A percentile compares a stretch with the other conserved stretches of the same genome.
Evolutionary conservation across 1,284 basidiomycete species (phyloP).

Genomic region (Crucibulum cyathiforme): DNA sequence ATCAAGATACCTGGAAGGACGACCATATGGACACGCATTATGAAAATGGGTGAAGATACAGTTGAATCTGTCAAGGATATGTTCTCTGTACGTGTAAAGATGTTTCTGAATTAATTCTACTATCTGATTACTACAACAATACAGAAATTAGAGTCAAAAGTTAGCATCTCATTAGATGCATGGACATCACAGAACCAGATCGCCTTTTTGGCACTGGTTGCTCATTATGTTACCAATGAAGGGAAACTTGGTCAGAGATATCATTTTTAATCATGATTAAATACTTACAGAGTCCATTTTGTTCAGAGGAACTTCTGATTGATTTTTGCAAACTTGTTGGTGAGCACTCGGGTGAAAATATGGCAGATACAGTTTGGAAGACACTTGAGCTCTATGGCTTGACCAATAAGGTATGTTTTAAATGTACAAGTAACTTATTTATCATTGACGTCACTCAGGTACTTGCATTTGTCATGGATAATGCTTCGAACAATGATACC

Average conservation of each 20-base stretch:
- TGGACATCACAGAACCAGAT: neutral
- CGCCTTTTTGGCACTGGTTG: neutral
- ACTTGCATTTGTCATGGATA: conserved; percentile 18
- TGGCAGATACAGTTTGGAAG: conserved; percentile 17
- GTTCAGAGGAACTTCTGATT: conserved; percentile 1
- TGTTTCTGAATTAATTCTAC: neutral
- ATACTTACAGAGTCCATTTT: neutral
- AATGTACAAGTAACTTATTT: neutral
- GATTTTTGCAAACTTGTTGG: conserved; percentile 17
- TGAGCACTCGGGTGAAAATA: conserved; percentile 21
- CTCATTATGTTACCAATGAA: neutral
- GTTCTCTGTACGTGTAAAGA: conserved; percentile 19
- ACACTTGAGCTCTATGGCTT: conserved; percentile 11
- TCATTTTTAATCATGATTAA: neutral
- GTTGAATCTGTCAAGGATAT: conserved; percentile 18
- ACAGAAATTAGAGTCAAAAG: neutral
- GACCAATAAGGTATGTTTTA: conserved; percentile 3
- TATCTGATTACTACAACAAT: neutral
- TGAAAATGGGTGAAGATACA: conserved; percentile 26
- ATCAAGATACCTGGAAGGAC: conserved; percentile 15
- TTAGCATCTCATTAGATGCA: neutral
- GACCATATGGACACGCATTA: conserved; percentile 14
- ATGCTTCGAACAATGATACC: conserved; percentile 21
- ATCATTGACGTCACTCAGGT: conserved; percentile 3
- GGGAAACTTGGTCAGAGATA: neutral